Evolutionary conservation across 176 grass and related monocot genomes (phyloP), one percentile per base, ranked within the genome.

Genomic region (Stipa capillata): DNA sequence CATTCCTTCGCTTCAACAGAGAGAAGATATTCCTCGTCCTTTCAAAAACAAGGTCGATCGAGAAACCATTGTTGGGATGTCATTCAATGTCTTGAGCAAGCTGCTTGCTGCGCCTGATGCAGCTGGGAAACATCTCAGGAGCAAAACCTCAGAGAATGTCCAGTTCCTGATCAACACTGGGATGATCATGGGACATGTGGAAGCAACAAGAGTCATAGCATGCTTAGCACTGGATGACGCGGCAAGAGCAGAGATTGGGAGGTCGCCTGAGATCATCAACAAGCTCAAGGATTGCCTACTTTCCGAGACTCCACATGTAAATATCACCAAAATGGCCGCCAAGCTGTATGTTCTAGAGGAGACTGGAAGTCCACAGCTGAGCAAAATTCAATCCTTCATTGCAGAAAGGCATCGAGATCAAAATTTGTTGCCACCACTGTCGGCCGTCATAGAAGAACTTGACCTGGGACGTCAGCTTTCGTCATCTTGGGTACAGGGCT

Each of bases 401-500:
- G 15, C 29, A 1, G 45, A 42, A 49, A 83, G 66, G 13, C 49
- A 33, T 75, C 32, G 40, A 20, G 60, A 66, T 12, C 42, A 51
- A 52, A 27, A 2, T 39, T 62, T 77, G 10, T 77, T 41, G 34
- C 7, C 24, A 65, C 70, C 81, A 31, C 28, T 63, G 1, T 74
- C 81, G 4, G 69, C 70, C 58, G 17, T 83, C 58, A 74, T 83
- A 42, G 58, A 65, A 74, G 81, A 73, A 33, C 70, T 83, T 54
- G 34, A 54, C 51, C 7, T 42, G 11, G 18, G 9, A 20, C 8
- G 60, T 60, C 52, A 72, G 11, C 7, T 34, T 16, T 3, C 16
- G 15, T 10, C 9, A 40, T 4, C 11, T 23, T 24, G 28, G 21
- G 15, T 10, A 5, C 27, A 23, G 17, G 7, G 0, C 0, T 0